phyloP scores from a whole-genome alignment of 164 flowering plant genomes.

The Umbilicus rupestris region DNA sequence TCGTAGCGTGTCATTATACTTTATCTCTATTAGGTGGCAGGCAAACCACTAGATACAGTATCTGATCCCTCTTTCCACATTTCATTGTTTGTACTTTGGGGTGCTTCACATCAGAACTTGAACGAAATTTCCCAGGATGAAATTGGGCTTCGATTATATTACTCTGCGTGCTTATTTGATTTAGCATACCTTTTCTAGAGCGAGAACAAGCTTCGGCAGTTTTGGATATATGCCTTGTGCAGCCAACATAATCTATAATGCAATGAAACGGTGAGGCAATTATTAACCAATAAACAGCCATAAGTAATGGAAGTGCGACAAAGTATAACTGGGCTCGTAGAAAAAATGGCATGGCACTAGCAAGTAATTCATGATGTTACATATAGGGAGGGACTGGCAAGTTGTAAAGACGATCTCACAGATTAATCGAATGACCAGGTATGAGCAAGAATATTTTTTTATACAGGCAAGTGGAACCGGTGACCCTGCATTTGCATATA shows the following conservation, averaged over 20 bases:
- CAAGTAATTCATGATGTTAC: background rate
- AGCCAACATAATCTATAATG: conserved; percentile 53
- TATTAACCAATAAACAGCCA: background rate
- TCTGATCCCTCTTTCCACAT: background rate
- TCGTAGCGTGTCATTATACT: background rate
- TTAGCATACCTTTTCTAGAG: conserved; percentile 74
- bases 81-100: background rate
- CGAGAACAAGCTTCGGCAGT: conserved; percentile 79
- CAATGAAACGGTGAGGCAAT: background rate
- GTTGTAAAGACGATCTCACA: background rate
- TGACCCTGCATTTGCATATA: background rate
- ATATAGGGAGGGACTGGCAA: no score
- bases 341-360: background rate
- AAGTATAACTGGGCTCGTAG: background rate
- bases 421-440: background rate
- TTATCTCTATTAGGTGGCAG: background rate
- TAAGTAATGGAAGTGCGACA: background rate
- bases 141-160: background rate
- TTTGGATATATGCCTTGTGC: conserved; percentile 62
- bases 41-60: background rate
- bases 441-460: background rate
- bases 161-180: background rate
- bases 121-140: background rate
- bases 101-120: background rate
- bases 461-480: background rate